Base-by-base conservation (phyloP, 2,329 filamentous ascomycete genomes). In the Botrytis aclada region DNA sequence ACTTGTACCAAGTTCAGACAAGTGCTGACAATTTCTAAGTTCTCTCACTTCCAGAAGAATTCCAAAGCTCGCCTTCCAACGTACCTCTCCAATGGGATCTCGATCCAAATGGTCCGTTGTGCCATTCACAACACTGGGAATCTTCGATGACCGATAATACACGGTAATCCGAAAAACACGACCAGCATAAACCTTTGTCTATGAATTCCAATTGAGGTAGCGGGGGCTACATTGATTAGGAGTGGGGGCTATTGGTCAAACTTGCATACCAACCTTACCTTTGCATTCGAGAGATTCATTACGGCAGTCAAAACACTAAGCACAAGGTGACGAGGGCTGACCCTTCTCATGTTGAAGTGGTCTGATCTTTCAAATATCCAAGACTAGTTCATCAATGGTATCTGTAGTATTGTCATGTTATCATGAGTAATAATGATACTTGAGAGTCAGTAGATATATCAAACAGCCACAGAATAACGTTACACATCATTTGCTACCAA, bases 11-110 rank as follows among this genome's bases (percentile, higher is more conserved):
- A 41, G 14, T 66, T 37, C 45, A 43, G 62, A 56, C 70, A 66
- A 71, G 69, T 66, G 70, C 70, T 71, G 61, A 71, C 70, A 63
- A 54, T n/a, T n/a, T 65, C 14, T 4, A 62, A 32, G 64, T 66
- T 29, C 60, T 25, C 22, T 58, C 70, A 45, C 29, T 22, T 47
- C 47, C 61, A 32, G 58, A 66, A 60, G 43, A 47, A 54, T 63
- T 70, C n/a, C 63, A 51, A 29, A 62, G 56, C 37, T 66, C 47
- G n/a, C 58, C 47, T n/a, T 54, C 22, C 18, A 43, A 37, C 10
- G n/a, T 32, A 34, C n/a, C 54, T 32, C 34, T 37, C 37, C 12
- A 71, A 41, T 66, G 32, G 61, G 61, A 34, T 66, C 14, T n/a
- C 61, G 29, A 39, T 58, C 32, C 7, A 41, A 54, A 32, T 54